These are phyloP conservation scores for Cairneyella variabilis DNA, from an alignment of 495 filamentous ascomycete species.

Conservation along the genomic window DNA sequence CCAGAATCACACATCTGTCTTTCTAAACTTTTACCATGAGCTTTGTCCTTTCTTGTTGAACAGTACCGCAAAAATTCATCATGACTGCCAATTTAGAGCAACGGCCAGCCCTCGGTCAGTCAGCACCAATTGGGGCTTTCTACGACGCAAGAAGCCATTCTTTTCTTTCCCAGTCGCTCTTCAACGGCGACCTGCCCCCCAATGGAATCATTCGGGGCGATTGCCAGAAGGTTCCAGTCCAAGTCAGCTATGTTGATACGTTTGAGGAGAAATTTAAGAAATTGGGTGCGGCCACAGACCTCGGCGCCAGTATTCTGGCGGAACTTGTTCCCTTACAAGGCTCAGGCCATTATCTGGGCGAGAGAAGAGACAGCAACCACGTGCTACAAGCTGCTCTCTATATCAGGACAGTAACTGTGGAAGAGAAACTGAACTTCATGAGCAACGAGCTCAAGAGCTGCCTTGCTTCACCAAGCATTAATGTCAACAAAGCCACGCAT, in stretches of 20 bases:
- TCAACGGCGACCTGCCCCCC: constrained; percentile 9
- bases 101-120: constrained; percentile 24
- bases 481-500: constrained; percentile 22
- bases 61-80: too few relatives aligned
- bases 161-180: constrained; percentile 14
- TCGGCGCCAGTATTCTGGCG: constrained; percentile 22
- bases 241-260: constrained; percentile 11
- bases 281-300: constrained; percentile 15
- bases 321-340: constrained; percentile 14
- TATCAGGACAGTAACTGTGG: constrained; percentile 10
- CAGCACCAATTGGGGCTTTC: constrained; percentile 17
- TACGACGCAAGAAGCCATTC: constrained; percentile 24
- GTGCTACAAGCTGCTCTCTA: constrained; percentile 15
- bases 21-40: too few relatives aligned
- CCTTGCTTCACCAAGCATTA: neutral
- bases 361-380: constrained; percentile 2
- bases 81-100: too few relatives aligned
- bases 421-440: constrained; percentile 20
- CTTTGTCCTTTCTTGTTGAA: too few relatives aligned
- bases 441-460: constrained; percentile 5
- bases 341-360: constrained; percentile 19
- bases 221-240: neutral
- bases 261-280: constrained; percentile 19
- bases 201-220: constrained; percentile 3
- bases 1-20: too few relatives aligned